These are phyloP conservation scores for Mortierella sp. DNA, from an alignment of 371 early-diverging fungal genomes.

Conservation along the genomic window DNA sequence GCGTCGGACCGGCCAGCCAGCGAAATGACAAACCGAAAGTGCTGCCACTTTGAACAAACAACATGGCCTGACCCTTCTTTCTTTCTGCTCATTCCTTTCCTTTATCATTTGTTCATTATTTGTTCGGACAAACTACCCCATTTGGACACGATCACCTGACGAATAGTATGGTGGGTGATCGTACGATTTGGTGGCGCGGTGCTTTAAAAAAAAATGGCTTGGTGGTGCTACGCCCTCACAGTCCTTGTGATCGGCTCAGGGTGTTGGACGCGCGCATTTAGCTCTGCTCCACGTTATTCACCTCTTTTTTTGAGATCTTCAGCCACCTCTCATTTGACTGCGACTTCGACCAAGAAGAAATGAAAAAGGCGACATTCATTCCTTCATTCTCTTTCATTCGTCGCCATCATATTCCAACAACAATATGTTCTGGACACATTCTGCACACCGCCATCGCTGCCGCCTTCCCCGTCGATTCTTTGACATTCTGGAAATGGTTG, in stretches of 20 bases:
- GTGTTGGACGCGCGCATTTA: too few species aligned
- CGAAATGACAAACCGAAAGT: conserved; percentile 24
- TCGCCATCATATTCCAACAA: too few species aligned
- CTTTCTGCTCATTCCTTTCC: conserved; percentile 1
- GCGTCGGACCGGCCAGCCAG: conserved; percentile 24
- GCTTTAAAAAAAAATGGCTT: not conserved
- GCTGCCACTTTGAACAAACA: not conserved
- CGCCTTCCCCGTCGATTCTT: not conserved
- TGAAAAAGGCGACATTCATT: too few species aligned
- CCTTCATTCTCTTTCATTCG: too few species aligned
- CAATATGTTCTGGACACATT: too few species aligned
- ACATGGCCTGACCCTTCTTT: conserved; percentile 12
- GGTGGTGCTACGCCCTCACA: too few species aligned
- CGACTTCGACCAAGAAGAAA: too few species aligned
- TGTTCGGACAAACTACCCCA: conserved; percentile 3
- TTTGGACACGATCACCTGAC: conserved; percentile 6
- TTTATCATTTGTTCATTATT: not conserved
- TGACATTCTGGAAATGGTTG: not conserved
- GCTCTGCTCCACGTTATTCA: too few species aligned
- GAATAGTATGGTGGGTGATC: not conserved
- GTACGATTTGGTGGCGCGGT: conserved; percentile 1
- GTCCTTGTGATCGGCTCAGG: too few species aligned
- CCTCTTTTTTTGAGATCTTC: too few species aligned
- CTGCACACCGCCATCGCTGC: not conserved
- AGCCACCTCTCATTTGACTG: too few species aligned